phyloP scores from a whole-genome alignment of 345 rosid species.

The Cardamine occulta region DNA sequence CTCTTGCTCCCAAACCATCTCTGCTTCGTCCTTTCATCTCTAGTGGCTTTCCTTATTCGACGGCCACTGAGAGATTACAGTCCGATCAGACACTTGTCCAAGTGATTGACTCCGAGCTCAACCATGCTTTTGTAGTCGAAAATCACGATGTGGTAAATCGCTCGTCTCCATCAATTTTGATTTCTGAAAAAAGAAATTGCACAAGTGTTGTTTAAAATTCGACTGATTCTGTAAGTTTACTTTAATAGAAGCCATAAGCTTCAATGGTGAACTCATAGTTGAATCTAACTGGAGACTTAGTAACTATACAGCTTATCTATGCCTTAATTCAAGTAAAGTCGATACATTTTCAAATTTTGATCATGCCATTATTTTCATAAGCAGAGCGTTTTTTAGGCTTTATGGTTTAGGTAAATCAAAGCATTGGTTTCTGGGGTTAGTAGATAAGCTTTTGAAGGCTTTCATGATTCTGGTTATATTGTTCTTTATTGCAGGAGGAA shows the following conservation, averaged over 20 bases:
- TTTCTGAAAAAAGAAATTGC: background rate
- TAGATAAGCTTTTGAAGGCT: background rate
- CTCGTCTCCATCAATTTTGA: background rate
- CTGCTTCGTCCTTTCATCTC: constrained; percentile 38
- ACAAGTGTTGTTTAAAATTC: background rate
- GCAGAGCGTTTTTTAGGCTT: background rate
- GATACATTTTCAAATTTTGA: background rate
- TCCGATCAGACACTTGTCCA: constrained; percentile 63
- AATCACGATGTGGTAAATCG: constrained; percentile 48
- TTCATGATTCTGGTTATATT: background rate
- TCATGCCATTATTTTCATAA: background rate
- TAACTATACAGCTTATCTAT: too few species aligned
- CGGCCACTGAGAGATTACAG: constrained; percentile 43
- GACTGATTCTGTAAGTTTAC: background rate
- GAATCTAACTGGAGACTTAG: too few species aligned
- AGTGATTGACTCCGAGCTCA: constrained; percentile 67
- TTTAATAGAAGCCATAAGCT: background rate
- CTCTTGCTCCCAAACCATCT: constrained; percentile 29
- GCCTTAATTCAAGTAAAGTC: too few species aligned
- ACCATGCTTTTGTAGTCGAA: constrained; percentile 56
- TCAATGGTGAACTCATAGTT: background rate
- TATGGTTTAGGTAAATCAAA: background rate
- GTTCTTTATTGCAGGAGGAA: constrained; percentile 47
- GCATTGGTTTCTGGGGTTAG: background rate
- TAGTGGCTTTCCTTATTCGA: constrained; percentile 43